phyloP scores from a whole-genome alignment of 805 yeast genomes.

The Candida ortonii region DNA sequence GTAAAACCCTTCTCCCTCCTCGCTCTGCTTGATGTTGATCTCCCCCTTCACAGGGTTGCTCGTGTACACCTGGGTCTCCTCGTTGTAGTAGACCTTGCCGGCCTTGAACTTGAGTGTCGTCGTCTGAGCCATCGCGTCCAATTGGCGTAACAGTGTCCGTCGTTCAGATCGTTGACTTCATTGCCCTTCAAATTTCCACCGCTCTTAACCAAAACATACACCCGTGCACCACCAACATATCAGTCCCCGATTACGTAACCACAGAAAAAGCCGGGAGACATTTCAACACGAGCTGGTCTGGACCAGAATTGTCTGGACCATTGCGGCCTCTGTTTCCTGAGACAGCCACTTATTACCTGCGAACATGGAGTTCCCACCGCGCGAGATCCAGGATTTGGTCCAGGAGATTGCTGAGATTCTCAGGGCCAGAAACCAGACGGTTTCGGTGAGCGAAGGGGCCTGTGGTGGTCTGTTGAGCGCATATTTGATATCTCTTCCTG shows the following conservation, averaged over 20 bases:
- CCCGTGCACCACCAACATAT: no score
- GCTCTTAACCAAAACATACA: no score
- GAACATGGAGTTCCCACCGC: constrained; percentile 60
- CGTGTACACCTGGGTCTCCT: constrained; percentile 57
- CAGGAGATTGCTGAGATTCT: constrained; percentile 56
- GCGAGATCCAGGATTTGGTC: constrained; percentile 49
- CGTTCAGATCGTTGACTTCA: no score
- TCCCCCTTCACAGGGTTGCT: constrained; percentile 72
- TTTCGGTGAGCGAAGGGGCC: constrained; percentile 83
- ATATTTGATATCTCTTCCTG: constrained; percentile 76
- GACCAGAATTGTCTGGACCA: no score
- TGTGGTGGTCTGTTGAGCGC: constrained; percentile 87
- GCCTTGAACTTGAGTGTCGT: constrained; percentile 60
- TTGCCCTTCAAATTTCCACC: no score
- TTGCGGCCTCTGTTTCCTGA: no score
- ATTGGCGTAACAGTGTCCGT: no score
- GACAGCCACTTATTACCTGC: no score
- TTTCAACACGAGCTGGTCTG: no score
- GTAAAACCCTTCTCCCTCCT: constrained; percentile 69
- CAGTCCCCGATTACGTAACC: no score
- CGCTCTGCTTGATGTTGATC: constrained; percentile 56
- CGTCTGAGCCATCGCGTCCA: constrained; percentile 16
- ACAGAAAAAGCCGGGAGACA: no score
- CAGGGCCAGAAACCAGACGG: constrained; percentile 52
- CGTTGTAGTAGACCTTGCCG: constrained; percentile 68